Base-by-base conservation (phyloP, 2,329 filamentous ascomycete genomes). In the Camptophora hylomeconis region DNA sequence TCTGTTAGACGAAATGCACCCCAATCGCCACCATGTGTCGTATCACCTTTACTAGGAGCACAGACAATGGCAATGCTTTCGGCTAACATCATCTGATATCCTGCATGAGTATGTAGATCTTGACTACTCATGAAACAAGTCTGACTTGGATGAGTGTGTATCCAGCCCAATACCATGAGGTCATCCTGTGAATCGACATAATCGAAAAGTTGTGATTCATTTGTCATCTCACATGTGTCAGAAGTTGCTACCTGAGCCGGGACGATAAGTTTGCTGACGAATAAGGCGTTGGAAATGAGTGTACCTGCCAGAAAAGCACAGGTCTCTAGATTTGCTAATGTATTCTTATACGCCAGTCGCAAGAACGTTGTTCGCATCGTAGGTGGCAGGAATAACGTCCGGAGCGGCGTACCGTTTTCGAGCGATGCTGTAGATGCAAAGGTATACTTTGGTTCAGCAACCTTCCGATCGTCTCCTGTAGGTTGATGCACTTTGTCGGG, bases 21-120 rank as follows among this genome's bases (percentile, higher is more conserved):
- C 63, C 82, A 87, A 37, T 82, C 87, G 17, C 43, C 41, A 11
- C 39, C 42, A 30, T 38, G 36, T n/a, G 22, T 32, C 7, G 38
- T 42, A 27, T 45, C 42, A 24, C 41, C 39, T 45, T 80, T 82
- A 32, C 69, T 78, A 1, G 89, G 89, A 5, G 89, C 82, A 57
- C 89, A 98, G 20, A 98, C 89, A 46, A 98, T 92, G 3, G 89
- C 89, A 38, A 98, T 84, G 45, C 82, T 92, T 61, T 98, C 89
- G 1, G 84, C 78, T 57, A 95, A 71, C 83, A 94, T 94, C 35
- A 89, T 75, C 55, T 98, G 89, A 51, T 94, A 95, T 7, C 84
- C 84, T 3, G 77, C 76, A 49, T 93, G 87, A 0, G 92, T 98
- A 50, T 98, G 89, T 41, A 95, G 51, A 49, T 98, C 89, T 27